Percentiles rank a stretch among this genome's conserved stretches.
Evolutionary conservation across 2,329 filamentous ascomycete species (phyloP).

Genomic region (Amauroascus verrucosus): DNA sequence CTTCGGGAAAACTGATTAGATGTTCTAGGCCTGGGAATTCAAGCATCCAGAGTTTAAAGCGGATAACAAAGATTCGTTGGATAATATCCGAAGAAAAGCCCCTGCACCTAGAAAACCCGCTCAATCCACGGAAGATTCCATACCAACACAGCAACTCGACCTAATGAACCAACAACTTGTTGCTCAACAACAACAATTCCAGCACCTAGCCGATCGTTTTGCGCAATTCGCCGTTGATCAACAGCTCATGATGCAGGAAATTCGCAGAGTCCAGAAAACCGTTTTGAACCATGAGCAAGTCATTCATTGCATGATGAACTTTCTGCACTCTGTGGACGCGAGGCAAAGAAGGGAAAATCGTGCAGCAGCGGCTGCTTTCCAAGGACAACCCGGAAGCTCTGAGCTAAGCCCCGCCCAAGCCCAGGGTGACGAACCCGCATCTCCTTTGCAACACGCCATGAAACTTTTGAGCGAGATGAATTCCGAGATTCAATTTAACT

Average conservation of each 20-base stretch:
- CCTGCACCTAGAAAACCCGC: slow-evolving; percentile 72
- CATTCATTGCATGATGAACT: slow-evolving; percentile 61
- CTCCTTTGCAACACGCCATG: slow-evolving; percentile 57
- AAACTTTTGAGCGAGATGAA: slow-evolving; percentile 57
- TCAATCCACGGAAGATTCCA: slow-evolving; percentile 59
- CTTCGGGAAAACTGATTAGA: background rate
- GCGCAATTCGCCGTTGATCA: slow-evolving; percentile 63
- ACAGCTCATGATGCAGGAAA: slow-evolving; percentile 53
- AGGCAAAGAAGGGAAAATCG: slow-evolving; percentile 54
- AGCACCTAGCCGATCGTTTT: slow-evolving; percentile 74
- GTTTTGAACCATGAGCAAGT: slow-evolving; percentile 62
- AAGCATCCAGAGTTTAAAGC: slow-evolving; percentile 93
- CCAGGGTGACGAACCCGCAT: slow-evolving; percentile 54
- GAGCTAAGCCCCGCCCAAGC: slow-evolving; percentile 39
- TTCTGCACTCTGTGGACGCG: slow-evolving; percentile 54
- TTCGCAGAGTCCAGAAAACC: slow-evolving; percentile 57
- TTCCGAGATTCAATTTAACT: slow-evolving; percentile 54
- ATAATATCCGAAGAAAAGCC: slow-evolving; percentile 92
- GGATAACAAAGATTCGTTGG: slow-evolving; percentile 90
- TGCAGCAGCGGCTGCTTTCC: slow-evolving; percentile 26
- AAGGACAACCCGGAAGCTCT: slow-evolving; percentile 32
- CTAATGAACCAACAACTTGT: slow-evolving; percentile 78
- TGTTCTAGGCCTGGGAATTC: slow-evolving; percentile 74
- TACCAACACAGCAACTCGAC: slow-evolving; percentile 77
- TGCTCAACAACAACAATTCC: slow-evolving; percentile 85